Evolutionary conservation across 495 filamentous ascomycete genomes (phyloP).

Genomic region (Xylaria cubensis): DNA sequence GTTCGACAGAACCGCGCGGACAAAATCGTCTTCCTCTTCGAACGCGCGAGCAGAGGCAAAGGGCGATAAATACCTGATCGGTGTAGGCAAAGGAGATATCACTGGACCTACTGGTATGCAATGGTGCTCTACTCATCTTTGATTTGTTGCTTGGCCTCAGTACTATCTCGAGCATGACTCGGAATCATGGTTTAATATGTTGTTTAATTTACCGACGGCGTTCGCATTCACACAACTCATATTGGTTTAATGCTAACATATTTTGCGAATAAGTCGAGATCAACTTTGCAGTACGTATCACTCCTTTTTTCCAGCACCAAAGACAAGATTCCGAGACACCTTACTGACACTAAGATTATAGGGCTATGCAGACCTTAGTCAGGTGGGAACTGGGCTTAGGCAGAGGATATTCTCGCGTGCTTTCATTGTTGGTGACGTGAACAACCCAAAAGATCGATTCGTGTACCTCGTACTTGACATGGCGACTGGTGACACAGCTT

Average conservation of each 20-base stretch:
- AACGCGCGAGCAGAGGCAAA: slow-evolving; percentile 38
- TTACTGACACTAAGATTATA: background rate
- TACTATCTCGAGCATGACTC: background rate
- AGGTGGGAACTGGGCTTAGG: slow-evolving; percentile 80
- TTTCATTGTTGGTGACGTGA: slow-evolving; percentile 83
- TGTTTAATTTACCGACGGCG: background rate
- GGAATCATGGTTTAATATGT: background rate
- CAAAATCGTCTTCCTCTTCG: slow-evolving; percentile 22
- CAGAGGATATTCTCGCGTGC: slow-evolving; percentile 87
- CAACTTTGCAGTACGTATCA: slow-evolving; percentile 55
- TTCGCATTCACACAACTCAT: background rate
- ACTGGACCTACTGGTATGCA: slow-evolving; percentile 68
- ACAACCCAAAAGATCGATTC: slow-evolving; percentile 74
- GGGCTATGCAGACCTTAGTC: slow-evolving; percentile 80
- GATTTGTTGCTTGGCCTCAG: slow-evolving; percentile 10
- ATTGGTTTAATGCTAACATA: slow-evolving; percentile 18
- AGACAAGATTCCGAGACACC: background rate
- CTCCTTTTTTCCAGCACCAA: background rate
- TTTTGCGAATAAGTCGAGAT: slow-evolving; percentile 67
- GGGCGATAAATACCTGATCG: slow-evolving; percentile 73
- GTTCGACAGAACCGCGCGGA: slow-evolving; percentile 25
- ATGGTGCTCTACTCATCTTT: slow-evolving; percentile 56
- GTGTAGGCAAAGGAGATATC: slow-evolving; percentile 93
- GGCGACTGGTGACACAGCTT: slow-evolving; percentile 84
- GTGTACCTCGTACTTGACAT: slow-evolving; percentile 88